These are phyloP conservation scores for Xerocomus cyaneibrunnescens DNA, from an alignment of 1,284 basidiomycete genomes.

Conservation along the genomic window DNA sequence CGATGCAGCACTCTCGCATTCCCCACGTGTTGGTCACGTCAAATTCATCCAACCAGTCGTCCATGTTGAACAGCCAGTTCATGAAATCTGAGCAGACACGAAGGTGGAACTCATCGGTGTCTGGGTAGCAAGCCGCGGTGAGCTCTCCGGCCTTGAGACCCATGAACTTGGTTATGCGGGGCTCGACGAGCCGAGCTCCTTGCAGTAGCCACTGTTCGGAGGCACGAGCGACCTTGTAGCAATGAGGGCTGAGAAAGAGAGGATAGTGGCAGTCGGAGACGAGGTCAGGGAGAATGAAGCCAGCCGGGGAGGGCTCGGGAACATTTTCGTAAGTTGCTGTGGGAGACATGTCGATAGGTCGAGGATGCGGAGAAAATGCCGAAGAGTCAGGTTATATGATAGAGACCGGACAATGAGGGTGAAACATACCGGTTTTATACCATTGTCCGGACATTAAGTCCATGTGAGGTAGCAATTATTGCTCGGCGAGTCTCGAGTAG, in stretches of 20 bases:
- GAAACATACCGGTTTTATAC: slow-evolving; percentile 33
- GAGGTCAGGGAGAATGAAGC: slow-evolving; percentile 65
- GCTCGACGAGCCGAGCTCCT: slow-evolving; percentile 51
- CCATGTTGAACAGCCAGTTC: slow-evolving; percentile 57
- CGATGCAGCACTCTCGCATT: slow-evolving; percentile 50
- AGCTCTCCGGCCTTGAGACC: slow-evolving; percentile 66
- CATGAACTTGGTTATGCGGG: slow-evolving; percentile 50
- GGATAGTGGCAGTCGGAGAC: slow-evolving; percentile 59
- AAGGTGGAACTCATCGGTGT: slow-evolving; percentile 51
- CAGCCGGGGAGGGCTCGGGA: slow-evolving; percentile 17
- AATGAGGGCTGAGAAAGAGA: slow-evolving; percentile 50
- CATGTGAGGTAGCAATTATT: slow-evolving; percentile 1
- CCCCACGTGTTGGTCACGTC: slow-evolving; percentile 36
- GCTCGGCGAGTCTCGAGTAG: neutral
- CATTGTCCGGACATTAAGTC: slow-evolving; percentile 8
- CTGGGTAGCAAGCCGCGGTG: slow-evolving; percentile 63
- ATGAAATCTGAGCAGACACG: slow-evolving; percentile 62
- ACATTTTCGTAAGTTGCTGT: slow-evolving; percentile 22
- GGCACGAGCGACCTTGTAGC: slow-evolving; percentile 53
- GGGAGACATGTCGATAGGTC: slow-evolving; percentile 26
- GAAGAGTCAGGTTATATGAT: slow-evolving; percentile 17
- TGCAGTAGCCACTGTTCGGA: slow-evolving; percentile 60
- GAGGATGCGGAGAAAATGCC: neutral
- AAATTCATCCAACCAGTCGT: slow-evolving; percentile 57
- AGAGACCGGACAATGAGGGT: slow-evolving; percentile 12